Evolutionary conservation across 1,139 yeast genomes (phyloP), one percentile per base, ranked within the genome.

Genomic region (Saccharomyces hybrid): DNA sequence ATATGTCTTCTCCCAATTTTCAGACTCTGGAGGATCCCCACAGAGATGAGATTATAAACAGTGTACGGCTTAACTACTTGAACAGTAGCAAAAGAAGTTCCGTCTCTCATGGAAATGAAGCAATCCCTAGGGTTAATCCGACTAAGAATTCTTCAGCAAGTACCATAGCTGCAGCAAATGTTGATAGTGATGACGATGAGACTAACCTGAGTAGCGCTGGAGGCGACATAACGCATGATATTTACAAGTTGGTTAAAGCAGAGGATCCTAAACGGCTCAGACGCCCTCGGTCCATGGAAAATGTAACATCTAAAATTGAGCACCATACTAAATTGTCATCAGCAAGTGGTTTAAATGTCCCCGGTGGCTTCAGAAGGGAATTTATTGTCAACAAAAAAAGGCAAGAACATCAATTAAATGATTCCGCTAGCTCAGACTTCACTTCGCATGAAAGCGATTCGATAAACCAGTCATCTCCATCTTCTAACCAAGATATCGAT

Each of bases 321-420:
- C 55, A 58, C 6, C 57, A 55, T 46, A 73, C 90, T 60, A 73
- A 88, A 55, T 82, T 79, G 9, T 82, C 88, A 0, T 73, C 77
- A 23, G 93, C 91, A 0, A 79, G 87, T 56, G 82, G 82, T 0
- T 69, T 86, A 48, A 82, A 85, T 60, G 84, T 86, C 8, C 93
- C 93, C 0, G 95, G 95, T 47, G 93, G 93, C 0, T 86, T 86
- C 65, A 75, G 95, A 65, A 75, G 95, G 61, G 88, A 84, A 57
- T 85, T 77, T 62, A 70, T 85, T 41, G 70, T 78, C 13, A 68
- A 74, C 58, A 71, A 71, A 55, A 64, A 67, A 38, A 63, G 73
- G 58, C 64, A 57, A 68, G 75, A 54, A 65, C 55, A 55, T 20
- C 52, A 51, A 26, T 50, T 32, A 28, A 51, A 14, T 44, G 53